Base-by-base conservation (phyloP, 345 rosid species). In the Gossypium arboreum region DNA sequence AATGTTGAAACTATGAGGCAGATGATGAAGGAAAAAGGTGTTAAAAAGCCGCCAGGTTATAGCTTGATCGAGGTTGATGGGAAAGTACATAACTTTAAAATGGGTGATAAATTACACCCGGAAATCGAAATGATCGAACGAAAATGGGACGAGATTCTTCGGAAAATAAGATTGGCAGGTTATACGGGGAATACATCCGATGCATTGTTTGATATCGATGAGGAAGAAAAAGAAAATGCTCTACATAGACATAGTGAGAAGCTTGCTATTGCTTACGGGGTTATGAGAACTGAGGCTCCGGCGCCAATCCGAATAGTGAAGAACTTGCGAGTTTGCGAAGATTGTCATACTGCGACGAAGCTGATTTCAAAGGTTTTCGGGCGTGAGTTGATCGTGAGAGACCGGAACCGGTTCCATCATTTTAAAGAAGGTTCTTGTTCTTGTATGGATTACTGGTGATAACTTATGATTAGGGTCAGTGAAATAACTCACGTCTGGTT, bases 321-420 rank as follows among this genome's bases (percentile, higher is more conserved):
- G 84, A 92, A 92, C 88, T 84, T 90, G 83, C 79, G 97, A 25
- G 87, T 92, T 3, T 90, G 95, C 9, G 87, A 90, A 25, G 93
- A 90, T 77, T 90, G 93, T 65, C 97, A 92, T 77, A 82, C 85
- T 4, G 91, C 84, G 55, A 92, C 93, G 24, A 90, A 90, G 77
- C 76, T 81, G 70, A 85, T 90, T 75, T 90, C 94, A 0, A 83
- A 82, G 80, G 90, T 86, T 77, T 88, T 79, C 68, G 55, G 74
- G 41, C 82, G 91, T 55, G 93, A 90, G 82, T 79, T 92, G 57
- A 88, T 90, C 60, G 94, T 90, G 0, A 86, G 94, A 75, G 94
- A 92, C 44, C 54, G 92, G 60, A 92, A 90, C 71, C 77, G 95
- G 65, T 92, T 90, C 80, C 97, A 92, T 76, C 92, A 87, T 87